Conservation (phyloP, 2,329 filamentous ascomycete species). For the Aspergillus sp. region DNA sequence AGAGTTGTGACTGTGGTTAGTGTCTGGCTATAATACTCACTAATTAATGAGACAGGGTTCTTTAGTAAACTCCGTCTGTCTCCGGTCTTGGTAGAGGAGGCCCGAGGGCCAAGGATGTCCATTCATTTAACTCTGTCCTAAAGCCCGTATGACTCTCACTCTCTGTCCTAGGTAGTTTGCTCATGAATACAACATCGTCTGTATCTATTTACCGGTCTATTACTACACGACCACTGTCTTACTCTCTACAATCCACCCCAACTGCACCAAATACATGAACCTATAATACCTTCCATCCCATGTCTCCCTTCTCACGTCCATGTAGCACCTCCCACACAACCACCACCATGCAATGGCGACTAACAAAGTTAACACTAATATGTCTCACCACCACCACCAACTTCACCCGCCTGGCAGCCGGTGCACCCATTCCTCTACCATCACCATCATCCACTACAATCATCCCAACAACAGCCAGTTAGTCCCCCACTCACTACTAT, state of each 20-base stretch:
- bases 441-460: too few relatives aligned
- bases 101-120: not conserved
- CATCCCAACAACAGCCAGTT: not conserved
- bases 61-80: not conserved
- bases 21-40: not conserved
- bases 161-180: not conserved
- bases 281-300: not conserved
- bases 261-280: not conserved
- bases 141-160: not conserved
- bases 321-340: slow-evolving; percentile 15
- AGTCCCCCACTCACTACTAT: not conserved
- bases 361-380: slow-evolving; percentile 11
- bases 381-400: not conserved
- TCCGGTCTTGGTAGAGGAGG: not conserved
- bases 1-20: not conserved
- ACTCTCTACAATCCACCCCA: not conserved
- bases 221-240: not conserved
- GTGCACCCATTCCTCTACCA: not conserved
- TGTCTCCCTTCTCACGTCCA: not conserved
- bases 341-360: slow-evolving; percentile 21
- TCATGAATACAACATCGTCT: not conserved
- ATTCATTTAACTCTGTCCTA: not conserved
- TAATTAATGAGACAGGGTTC: not conserved
- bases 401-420: not conserved
- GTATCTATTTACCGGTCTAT: not conserved